phyloP scores from a whole-genome alignment of 352 stramenopile species.

The Phytophthora constricta region DNA sequence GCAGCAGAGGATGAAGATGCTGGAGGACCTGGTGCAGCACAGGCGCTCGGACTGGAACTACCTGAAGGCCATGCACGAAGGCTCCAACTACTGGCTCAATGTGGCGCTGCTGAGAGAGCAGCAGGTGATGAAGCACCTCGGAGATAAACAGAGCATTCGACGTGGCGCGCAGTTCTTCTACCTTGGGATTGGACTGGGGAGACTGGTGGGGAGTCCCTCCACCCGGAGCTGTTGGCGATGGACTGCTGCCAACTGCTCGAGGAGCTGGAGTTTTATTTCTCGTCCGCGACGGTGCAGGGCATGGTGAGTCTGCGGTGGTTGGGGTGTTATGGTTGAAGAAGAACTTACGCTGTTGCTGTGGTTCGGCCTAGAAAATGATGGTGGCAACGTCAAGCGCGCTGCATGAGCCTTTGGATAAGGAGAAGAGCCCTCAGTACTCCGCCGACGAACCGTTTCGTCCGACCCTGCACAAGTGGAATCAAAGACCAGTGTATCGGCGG shows the following conservation, averaged over 20 bases:
- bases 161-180: constrained; percentile 84
- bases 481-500: constrained; percentile 74
- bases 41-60: constrained; percentile 83
- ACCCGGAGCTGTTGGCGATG: constrained; percentile 67
- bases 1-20: constrained; percentile 73
- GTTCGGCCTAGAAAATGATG: constrained; percentile 74
- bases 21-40: constrained; percentile 79
- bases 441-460: constrained; percentile 66
- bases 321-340: not conserved
- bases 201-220: constrained; percentile 59
- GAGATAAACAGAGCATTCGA: constrained; percentile 61
- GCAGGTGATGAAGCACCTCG: constrained; percentile 68
- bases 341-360: not conserved
- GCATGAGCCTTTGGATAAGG: constrained; percentile 55
- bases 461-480: constrained; percentile 86
- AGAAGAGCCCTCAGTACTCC: constrained; percentile 48
- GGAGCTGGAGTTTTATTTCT: constrained; percentile 88
- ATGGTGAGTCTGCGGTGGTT: constrained; percentile 52
- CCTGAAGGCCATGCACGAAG: constrained; percentile 81
- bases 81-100: constrained; percentile 86
- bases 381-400: constrained; percentile 76
- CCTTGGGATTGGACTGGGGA: constrained; percentile 71
- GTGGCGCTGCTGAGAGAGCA: constrained; percentile 72
- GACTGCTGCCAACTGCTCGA: constrained; percentile 85
- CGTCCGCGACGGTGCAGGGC: constrained; percentile 73